Base-by-base conservation (phyloP, 768 basidiomycete genomes). In the Boletus rubescentipes region DNA sequence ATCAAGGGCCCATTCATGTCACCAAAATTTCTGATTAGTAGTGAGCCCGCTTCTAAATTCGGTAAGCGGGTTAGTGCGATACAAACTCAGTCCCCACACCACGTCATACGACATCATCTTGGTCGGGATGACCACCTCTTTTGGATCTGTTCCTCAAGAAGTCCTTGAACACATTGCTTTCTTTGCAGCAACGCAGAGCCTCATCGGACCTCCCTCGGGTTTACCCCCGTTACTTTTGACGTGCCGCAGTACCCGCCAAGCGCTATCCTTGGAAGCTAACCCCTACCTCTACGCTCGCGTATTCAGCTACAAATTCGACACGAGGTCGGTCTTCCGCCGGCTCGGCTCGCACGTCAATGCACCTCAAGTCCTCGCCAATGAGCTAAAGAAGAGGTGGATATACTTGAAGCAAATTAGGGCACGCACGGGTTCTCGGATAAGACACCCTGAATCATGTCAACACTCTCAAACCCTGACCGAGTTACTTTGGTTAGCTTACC, bases 81-180 rank as follows among this genome's bases (percentile, higher is more conserved):
- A 32, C 41, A 23, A 21, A n/a, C 18, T 39, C 0, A n/a, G 15
- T 8, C 15, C 18, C 29, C 26, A 23, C 29, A 11, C 32, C 18
- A 34, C 37, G 32, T 23, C 29, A 30, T 20, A 41, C 34, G 10
- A 12, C 21, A n/a, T 35, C 16, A 4, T 26, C 32, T 7, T 20
- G 12, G n/a, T 41, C 54, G 29, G 53, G 4, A 66, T 67, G 59
- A 41, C 57, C 42, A 31, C 37, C 35, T 70, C 67, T 10, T 68
- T 90, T 51, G 72, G 75, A 49, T 70, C 72, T 7, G 71, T 93
- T 40, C 91, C 91, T 14, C 81, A 80, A 55, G 92, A 93, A 70
- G 78, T 93, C 36, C 77, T 94, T 41, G 87, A 93, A 65, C 83
- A 84, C 46, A 85, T 95, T 61, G 89, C 89, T 2, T 85, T 79